Evolutionary conservation across 306 rosid species (phyloP), one percentile per base, ranked within the genome.

Genomic region (Cotoneaster glaucophyllus): DNA sequence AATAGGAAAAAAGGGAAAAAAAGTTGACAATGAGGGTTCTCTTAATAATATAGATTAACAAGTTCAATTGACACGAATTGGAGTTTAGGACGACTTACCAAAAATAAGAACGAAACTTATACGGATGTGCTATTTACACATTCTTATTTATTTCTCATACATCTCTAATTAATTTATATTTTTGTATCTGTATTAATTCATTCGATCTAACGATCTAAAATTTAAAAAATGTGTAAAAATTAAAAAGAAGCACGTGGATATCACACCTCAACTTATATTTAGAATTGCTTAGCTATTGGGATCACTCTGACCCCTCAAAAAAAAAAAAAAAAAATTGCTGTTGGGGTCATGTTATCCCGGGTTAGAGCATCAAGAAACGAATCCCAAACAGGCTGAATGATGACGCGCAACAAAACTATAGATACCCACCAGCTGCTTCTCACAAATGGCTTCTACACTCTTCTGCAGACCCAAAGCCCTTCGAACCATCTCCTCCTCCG

Each of bases 391-490:
- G 44, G 48, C 69, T 48, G 45, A 70, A 69, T 41, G 56, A 56
- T 70, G 45, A 76, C 25, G 80, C 86, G 78, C 28, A 67, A 13
- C 45, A 28, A 24, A 69, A 25, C 2, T 41, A 64, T 17, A 78
- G 34, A 52, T 11, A 37, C 44, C 11, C 14, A 24, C 37, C 56
- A 1, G 0, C 43, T 17, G 41, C 79, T 41, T 2, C 22, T 13
- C 9, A 63, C 52, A 62, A 76, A 90, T 95, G 97, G 87, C 91
- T 65, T 78, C 90, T 17, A 57, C 86, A 22, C 76, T 86, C 74
- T 75, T 68, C 82, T 76, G 75, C 81, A 65, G 79, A 64, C 64
- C 84, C n/a, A 15, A 74, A 37, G 50, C 29, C 74, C 34, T 78
- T 15, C 6, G 75, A 0, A 29, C 84, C 67, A 9, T 69, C 80